Percentiles rank a stretch among this genome's conserved stretches.
phyloP scores from a whole-genome alignment of 2,329 filamentous ascomycete genomes.

The Graphilbum fragrans region DNA sequence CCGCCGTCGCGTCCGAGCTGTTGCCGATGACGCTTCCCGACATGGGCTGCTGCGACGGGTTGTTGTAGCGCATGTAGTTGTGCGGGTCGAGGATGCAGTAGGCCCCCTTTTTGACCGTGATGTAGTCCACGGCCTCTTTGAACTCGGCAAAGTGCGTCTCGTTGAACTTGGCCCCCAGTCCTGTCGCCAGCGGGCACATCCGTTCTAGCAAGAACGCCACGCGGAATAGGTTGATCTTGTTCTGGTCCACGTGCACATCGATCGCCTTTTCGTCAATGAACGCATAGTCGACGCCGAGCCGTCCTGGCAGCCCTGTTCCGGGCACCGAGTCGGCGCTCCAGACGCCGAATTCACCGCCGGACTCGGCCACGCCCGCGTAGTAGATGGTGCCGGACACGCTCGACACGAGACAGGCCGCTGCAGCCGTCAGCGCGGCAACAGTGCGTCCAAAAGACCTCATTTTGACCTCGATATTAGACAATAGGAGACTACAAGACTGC shows the following conservation, averaged over 20 bases:
- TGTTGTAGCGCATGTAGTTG: slow-evolving; percentile 42
- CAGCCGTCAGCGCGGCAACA: neutral
- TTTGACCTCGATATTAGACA: neutral
- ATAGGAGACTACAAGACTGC: too few species aligned
- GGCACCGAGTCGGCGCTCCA: slow-evolving; percentile 22
- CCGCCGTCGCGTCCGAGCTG: slow-evolving; percentile 26
- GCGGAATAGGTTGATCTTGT: slow-evolving; percentile 34
- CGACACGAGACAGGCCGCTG: slow-evolving; percentile 7
- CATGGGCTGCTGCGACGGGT: slow-evolving; percentile 33
- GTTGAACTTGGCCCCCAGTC: slow-evolving; percentile 34
- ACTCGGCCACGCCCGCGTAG: slow-evolving; percentile 34
- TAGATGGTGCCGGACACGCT: slow-evolving; percentile 28
- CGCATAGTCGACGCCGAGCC: slow-evolving; percentile 34
- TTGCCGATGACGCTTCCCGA: slow-evolving; percentile 37
- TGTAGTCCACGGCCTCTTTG: slow-evolving; percentile 34
- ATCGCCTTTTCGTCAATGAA: slow-evolving; percentile 34
- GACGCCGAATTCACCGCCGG: slow-evolving; percentile 32
- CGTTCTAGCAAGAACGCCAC: slow-evolving; percentile 37
- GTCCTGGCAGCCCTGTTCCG: slow-evolving; percentile 33
- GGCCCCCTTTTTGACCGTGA: slow-evolving; percentile 31
- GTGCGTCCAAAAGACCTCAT: slow-evolving; percentile 13
- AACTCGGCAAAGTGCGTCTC: slow-evolving; percentile 35
- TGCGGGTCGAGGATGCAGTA: slow-evolving; percentile 37
- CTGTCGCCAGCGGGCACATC: slow-evolving; percentile 32
- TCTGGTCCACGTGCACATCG: slow-evolving; percentile 31